phyloP scores from a whole-genome alignment of 1,139 yeast genomes.

The Suhomyces anneliseae region DNA sequence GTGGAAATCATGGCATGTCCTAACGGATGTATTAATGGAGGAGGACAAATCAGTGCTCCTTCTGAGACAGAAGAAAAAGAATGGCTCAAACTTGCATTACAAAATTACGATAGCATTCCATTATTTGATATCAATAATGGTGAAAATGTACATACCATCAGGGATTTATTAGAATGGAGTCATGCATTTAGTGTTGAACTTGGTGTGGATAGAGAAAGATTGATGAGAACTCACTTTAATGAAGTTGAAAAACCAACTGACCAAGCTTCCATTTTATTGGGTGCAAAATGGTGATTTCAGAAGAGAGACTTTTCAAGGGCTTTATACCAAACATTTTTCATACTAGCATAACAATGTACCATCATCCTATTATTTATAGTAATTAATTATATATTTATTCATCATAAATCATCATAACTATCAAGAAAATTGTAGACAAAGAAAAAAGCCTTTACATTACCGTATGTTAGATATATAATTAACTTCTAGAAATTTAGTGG shows the following conservation, averaged over 20 bases:
- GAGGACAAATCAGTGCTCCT: conserved; percentile 77
- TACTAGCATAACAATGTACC: no score
- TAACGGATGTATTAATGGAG: conserved; percentile 96
- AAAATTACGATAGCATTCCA: conserved; percentile 31
- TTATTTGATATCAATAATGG: conserved; percentile 17
- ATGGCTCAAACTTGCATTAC: conserved; percentile 40
- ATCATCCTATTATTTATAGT: no score
- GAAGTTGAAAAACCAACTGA: conserved; percentile 55
- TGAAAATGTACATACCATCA: conserved; percentile 18
- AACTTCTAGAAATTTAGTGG: no score
- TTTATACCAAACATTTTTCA: no score
- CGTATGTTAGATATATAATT: no score
- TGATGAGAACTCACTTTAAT: conserved; percentile 48
- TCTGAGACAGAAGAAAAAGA: conserved; percentile 33
- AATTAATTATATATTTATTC: no score
- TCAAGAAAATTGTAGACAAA: no score
- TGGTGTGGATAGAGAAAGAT: conserved; percentile 34
- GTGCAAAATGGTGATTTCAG: conserved; percentile 43
- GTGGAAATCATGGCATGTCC: conserved; percentile 99
- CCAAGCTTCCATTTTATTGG: conserved; percentile 42
- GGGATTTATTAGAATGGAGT: conserved; percentile 27
- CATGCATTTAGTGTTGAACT: conserved; percentile 32
- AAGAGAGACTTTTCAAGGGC: no score
- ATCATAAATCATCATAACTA: no score
- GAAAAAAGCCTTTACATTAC: no score